Conservation (phyloP, 2,329 filamentous ascomycete species). For the Pseudocercospora macadamiae region DNA sequence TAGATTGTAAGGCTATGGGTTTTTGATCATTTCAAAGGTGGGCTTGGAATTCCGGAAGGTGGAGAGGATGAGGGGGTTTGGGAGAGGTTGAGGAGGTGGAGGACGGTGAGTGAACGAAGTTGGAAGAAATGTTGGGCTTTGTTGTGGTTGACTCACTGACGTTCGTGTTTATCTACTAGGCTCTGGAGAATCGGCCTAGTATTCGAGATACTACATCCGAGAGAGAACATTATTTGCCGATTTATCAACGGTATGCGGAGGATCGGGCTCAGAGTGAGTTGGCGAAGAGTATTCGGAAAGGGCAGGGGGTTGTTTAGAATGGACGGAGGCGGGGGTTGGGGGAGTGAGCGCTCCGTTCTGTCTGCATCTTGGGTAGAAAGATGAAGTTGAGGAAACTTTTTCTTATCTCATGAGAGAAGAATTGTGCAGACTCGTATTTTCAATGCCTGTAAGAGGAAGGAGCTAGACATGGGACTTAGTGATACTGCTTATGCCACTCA, state of each 20-base stretch:
- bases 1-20: constrained; percentile 62
- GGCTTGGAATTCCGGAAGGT: constrained; percentile 51
- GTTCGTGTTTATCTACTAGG: constrained; percentile 39
- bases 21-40: constrained; percentile 73
- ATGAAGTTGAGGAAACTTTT: too few species aligned
- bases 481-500: too few species aligned
- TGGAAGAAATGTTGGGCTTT: too few species aligned
- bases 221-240: constrained; percentile 66
- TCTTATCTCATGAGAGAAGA: too few species aligned
- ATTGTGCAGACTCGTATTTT: too few species aligned
- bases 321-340: too few species aligned
- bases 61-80: constrained; percentile 62
- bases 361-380: too few species aligned
- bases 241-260: constrained; percentile 61
- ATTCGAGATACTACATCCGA: constrained; percentile 70
- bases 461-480: too few species aligned
- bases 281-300: constrained; percentile 40
- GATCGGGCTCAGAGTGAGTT: constrained; percentile 52
- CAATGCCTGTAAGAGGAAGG: too few species aligned
- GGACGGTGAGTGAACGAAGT: constrained; percentile 31
- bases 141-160: not conserved
- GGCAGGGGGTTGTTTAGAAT: not conserved
- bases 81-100: constrained; percentile 68
- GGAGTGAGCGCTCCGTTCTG: too few species aligned
- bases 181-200: constrained; percentile 62